Percentiles rank a stretch among this genome's conserved stretches.
These are phyloP conservation scores for Glycine latifolia DNA, from an alignment of 306 rosid genomes.

Conservation along the genomic window DNA sequence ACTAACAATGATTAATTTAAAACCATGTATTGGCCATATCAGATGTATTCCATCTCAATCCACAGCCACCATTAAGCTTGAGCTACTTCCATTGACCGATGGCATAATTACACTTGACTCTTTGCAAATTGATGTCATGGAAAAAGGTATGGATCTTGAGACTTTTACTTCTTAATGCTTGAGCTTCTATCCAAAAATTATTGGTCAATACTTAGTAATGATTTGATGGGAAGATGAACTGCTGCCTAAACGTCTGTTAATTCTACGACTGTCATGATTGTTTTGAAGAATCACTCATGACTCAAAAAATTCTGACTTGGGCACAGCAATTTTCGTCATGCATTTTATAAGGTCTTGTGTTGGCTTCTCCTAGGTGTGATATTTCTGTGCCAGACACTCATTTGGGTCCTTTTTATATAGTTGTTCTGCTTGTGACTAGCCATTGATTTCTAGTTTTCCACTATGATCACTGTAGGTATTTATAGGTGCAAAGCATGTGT, in stretches of 20 bases:
- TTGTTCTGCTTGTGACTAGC: too few species aligned
- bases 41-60: conserved; percentile 95
- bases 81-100: conserved; percentile 95
- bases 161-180: conserved; percentile 34
- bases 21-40: conserved; percentile 50
- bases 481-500: not conserved
- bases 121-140: conserved; percentile 90
- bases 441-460: too few species aligned
- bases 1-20: conserved; percentile 37
- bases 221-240: conserved; percentile 31
- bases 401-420: too few species aligned
- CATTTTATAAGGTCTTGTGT: too few species aligned
- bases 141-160: conserved; percentile 67
- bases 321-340: not conserved
- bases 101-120: conserved; percentile 94
- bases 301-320: too few species aligned
- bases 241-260: conserved; percentile 19
- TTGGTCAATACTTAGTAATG: conserved; percentile 35
- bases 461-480: too few species aligned
- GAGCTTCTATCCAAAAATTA: conserved; percentile 12
- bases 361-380: too few species aligned
- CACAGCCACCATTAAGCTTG: conserved; percentile 89
- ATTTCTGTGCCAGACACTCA: too few species aligned
- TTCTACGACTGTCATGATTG: conserved; percentile 10
- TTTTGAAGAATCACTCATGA: conserved; percentile 9